These are phyloP conservation scores for Chaetomium sp. DNA, from an alignment of 2,329 filamentous ascomycete species.

Conservation along the genomic window DNA sequence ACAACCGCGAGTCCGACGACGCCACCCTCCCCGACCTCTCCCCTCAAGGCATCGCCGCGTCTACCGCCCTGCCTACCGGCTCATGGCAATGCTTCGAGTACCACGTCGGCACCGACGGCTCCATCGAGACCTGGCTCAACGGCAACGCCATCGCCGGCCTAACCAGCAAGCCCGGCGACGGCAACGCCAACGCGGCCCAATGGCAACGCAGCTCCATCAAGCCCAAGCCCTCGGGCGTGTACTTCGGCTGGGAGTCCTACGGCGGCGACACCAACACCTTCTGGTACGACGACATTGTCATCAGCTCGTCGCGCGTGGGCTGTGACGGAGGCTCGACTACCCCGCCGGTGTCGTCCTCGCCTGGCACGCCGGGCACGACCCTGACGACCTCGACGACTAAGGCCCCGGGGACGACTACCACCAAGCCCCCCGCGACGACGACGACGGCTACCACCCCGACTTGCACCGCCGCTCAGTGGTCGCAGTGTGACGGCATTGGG, in stretches of 20 bases:
- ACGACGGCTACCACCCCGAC: background rate
- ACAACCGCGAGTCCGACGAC: slow-evolving; percentile 57
- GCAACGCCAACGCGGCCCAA: slow-evolving; percentile 45
- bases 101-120: slow-evolving; percentile 51
- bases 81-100: slow-evolving; percentile 57
- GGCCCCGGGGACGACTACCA: background rate
- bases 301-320: slow-evolving; percentile 43
- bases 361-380: background rate
- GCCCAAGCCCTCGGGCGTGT: slow-evolving; percentile 48
- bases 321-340: slow-evolving; percentile 28
- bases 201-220: slow-evolving; percentile 45
- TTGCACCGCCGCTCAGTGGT: slow-evolving; percentile 8
- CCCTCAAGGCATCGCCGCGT: slow-evolving; percentile 51
- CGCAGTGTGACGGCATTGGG: slow-evolving; percentile 27
- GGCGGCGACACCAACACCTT: slow-evolving; percentile 54
- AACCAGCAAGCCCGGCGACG: slow-evolving; percentile 38
- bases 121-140: slow-evolving; percentile 56
- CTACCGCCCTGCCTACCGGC: slow-evolving; percentile 42
- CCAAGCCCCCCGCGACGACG: background rate
- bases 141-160: slow-evolving; percentile 45
- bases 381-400: background rate
- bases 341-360: background rate
- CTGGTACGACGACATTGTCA: slow-evolving; percentile 55
- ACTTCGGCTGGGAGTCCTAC: slow-evolving; percentile 60
- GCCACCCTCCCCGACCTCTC: slow-evolving; percentile 56